Conservation (phyloP, 352 stramenopile species). For the Phytophthora foliorum region DNA sequence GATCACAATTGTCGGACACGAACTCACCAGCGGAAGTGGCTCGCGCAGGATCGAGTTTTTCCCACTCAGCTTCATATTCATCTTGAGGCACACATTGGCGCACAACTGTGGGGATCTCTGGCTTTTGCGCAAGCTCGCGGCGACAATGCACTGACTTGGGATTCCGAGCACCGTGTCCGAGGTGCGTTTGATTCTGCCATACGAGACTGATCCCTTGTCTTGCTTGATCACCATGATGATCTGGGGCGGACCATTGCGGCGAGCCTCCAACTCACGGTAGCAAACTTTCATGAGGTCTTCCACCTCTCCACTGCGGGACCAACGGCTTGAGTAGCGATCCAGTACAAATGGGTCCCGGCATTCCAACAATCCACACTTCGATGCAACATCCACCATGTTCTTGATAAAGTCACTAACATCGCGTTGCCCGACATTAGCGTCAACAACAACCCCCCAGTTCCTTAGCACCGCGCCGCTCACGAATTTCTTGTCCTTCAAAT, state of each 20-base stretch:
- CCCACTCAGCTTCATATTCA: slow-evolving; percentile 79
- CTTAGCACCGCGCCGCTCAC: slow-evolving; percentile 48
- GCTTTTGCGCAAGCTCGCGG: slow-evolving; percentile 42
- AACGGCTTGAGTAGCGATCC: slow-evolving; percentile 4
- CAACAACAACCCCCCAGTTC: slow-evolving; percentile 68
- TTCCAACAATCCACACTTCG: slow-evolving; percentile 42
- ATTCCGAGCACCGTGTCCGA: slow-evolving; percentile 74
- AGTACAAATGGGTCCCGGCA: slow-evolving; percentile 39
- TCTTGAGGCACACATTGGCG: slow-evolving; percentile 72
- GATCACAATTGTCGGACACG: slow-evolving; percentile 73
- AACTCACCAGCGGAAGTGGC: slow-evolving; percentile 50
- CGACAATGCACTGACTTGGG: slow-evolving; percentile 72
- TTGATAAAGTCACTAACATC: slow-evolving; percentile 52
- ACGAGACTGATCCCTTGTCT: slow-evolving; percentile 45
- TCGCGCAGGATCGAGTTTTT: slow-evolving; percentile 66
- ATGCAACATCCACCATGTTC: slow-evolving; percentile 40
- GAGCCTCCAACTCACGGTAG: slow-evolving; percentile 45
- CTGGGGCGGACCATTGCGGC: slow-evolving; percentile 38
- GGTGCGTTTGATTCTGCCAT: slow-evolving; percentile 70
- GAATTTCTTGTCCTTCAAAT: slow-evolving; percentile 76
- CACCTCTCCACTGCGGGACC: slow-evolving; percentile 37
- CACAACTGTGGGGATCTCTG: slow-evolving; percentile 53
- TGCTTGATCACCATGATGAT: slow-evolving; percentile 68
- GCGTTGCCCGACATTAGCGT: slow-evolving; percentile 34
- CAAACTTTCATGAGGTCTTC: slow-evolving; percentile 72